Conservation (phyloP, 768 basidiomycete species). For the Steccherinum ochraceum region DNA sequence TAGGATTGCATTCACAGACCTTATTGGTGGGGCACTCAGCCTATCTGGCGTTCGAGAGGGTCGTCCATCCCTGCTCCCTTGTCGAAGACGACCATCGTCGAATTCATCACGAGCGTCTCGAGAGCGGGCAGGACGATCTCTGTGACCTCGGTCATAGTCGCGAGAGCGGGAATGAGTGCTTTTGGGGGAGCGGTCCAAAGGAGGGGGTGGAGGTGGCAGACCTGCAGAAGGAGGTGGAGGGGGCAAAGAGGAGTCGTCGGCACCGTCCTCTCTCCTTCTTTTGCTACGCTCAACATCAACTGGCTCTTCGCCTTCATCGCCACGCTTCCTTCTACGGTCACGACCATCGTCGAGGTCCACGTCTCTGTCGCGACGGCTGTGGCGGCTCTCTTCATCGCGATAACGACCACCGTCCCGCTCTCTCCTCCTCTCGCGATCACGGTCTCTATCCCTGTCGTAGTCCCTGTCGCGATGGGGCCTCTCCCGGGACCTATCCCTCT, state of each 20-base stretch:
- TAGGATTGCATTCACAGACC: slow-evolving; percentile 28
- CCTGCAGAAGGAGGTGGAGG: slow-evolving; percentile 45
- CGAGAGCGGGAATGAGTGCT: slow-evolving; percentile 42
- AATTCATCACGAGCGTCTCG: slow-evolving; percentile 53
- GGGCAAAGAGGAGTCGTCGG: slow-evolving; percentile 36
- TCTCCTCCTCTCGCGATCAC: slow-evolving; percentile 33
- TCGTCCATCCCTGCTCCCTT: slow-evolving; percentile 35
- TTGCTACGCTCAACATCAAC: slow-evolving; percentile 50
- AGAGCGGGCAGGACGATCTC: slow-evolving; percentile 34
- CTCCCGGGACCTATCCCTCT: slow-evolving; percentile 33
- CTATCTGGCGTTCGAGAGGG: slow-evolving; percentile 1
- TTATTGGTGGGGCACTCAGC: slow-evolving; percentile 34
- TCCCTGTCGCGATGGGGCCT: slow-evolving; percentile 34
- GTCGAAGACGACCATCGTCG: slow-evolving; percentile 45
- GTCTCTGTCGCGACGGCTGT: slow-evolving; percentile 46
- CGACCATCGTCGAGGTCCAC: slow-evolving; percentile 46
- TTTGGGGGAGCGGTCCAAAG: slow-evolving; percentile 40
- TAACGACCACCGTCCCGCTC: slow-evolving; percentile 41
- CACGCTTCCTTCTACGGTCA: slow-evolving; percentile 59
- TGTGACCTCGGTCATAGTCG: slow-evolving; percentile 45
- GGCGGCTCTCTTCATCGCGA: slow-evolving; percentile 47
- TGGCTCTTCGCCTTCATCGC: slow-evolving; percentile 52
- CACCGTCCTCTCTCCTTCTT: slow-evolving; percentile 52
- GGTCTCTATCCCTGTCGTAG: slow-evolving; percentile 44
- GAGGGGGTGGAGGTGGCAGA: slow-evolving; percentile 33